A percentile compares a stretch with the other conserved stretches of the same genome.
These are phyloP conservation scores for Immersiella caudata DNA, from an alignment of 495 filamentous ascomycete genomes.

Conservation along the genomic window DNA sequence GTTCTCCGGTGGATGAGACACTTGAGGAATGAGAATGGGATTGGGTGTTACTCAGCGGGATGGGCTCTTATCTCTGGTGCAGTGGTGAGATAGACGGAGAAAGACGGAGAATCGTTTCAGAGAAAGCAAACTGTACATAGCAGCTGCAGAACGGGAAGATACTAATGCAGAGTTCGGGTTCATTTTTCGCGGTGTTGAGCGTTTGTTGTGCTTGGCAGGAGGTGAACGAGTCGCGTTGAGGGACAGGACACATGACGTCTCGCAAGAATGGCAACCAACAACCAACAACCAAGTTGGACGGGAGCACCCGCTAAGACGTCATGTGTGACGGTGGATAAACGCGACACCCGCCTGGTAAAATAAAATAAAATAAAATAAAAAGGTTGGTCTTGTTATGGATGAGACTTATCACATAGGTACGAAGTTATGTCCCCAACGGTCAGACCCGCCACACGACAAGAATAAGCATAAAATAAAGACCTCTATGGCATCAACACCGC, in stretches of 20 bases:
- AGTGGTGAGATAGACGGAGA: too few relatives aligned
- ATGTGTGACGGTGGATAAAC: too few relatives aligned
- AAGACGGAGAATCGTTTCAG: not conserved
- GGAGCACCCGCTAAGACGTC: too few relatives aligned
- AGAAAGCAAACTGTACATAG: conserved; percentile 21
- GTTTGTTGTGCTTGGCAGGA: too few relatives aligned
- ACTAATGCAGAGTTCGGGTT: not conserved
- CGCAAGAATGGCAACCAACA: too few relatives aligned
- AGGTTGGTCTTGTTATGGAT: too few relatives aligned
- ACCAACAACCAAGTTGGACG: too few relatives aligned
- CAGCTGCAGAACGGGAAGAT: conserved; percentile 11
- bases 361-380: too few relatives aligned
- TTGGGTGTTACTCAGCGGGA: not conserved
- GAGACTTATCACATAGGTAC: too few relatives aligned
- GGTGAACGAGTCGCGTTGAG: too few relatives aligned
- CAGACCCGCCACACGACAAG: not conserved
- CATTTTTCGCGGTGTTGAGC: not conserved
- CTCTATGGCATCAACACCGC: not conserved
- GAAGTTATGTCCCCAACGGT: not conserved
- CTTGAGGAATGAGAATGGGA: not conserved
- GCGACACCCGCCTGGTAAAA: too few relatives aligned
- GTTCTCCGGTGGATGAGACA: not conserved
- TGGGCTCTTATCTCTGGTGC: not conserved
- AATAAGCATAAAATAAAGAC: not conserved
- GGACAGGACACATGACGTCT: too few relatives aligned